phyloP scores from a whole-genome alignment of 164 flowering plant species.

The Tetracentron sinense region DNA sequence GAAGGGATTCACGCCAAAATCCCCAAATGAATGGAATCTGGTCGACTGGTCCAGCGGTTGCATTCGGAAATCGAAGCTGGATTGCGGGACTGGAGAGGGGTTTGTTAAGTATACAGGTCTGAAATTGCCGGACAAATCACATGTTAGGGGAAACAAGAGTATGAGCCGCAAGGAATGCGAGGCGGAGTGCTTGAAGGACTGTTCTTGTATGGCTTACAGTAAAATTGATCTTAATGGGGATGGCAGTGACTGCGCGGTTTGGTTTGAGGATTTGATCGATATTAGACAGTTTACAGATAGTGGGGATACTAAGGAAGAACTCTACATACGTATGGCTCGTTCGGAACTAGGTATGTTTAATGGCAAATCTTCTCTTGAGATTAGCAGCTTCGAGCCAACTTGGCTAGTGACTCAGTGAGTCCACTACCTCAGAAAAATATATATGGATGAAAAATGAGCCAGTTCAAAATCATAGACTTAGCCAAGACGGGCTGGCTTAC shows the following conservation, averaged over 20 bases:
- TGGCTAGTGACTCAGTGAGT: too few species aligned
- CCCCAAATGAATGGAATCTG: slow-evolving; percentile 26
- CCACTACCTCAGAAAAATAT: too few species aligned
- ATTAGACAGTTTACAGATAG: slow-evolving; percentile 16
- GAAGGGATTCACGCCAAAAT: slow-evolving; percentile 36
- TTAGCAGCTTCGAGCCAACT: too few species aligned
- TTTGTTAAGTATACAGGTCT: slow-evolving; percentile 20
- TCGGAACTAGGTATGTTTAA: slow-evolving; percentile 27
- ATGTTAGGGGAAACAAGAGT: slow-evolving; percentile 13
- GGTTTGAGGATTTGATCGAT: slow-evolving; percentile 38
- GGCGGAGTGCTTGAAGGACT: slow-evolving; percentile 27
- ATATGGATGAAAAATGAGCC: too few species aligned
- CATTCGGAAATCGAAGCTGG: slow-evolving; percentile 11
- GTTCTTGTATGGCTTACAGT: slow-evolving; percentile 29
- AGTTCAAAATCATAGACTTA: too few species aligned
- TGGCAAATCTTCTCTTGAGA: too few species aligned
- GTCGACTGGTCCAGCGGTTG: slow-evolving; percentile 23
- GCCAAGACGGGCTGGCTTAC: too few species aligned
- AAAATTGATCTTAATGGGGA: slow-evolving; percentile 7
- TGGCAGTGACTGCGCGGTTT: slow-evolving; percentile 36
- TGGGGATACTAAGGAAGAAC: slow-evolving; percentile 28
- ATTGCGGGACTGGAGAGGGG: slow-evolving; percentile 23
- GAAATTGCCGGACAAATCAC: slow-evolving; percentile 34
- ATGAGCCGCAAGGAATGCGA: slow-evolving; percentile 24
- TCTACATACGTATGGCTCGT: slow-evolving; percentile 25